Conservation (phyloP, 805 yeast genomes). For the Lachancea fermentati region DNA sequence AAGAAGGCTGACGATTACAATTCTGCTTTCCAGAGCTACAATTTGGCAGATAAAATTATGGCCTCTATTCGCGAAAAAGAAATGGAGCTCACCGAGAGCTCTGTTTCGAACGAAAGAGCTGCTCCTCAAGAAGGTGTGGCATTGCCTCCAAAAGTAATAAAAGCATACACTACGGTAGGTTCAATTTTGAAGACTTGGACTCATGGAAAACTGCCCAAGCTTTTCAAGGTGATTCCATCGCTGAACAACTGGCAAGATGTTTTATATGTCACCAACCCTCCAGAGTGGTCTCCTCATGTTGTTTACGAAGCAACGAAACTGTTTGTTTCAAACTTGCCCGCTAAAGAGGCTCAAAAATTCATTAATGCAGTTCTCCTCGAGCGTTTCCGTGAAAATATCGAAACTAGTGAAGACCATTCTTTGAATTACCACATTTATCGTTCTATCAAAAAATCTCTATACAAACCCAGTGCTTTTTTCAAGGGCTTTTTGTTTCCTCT, state of each 20-base stretch:
- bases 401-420: conserved; percentile 66
- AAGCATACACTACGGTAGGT: conserved; percentile 90
- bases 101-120: conserved; percentile 16
- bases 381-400: conserved; percentile 65
- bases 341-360: conserved; percentile 84
- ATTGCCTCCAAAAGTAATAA: conserved; percentile 93
- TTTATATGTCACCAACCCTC: conserved; percentile 87
- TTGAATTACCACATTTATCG: conserved; percentile 91
- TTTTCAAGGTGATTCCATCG: conserved; percentile 91
- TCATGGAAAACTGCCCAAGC: conserved; percentile 94
- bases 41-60: conserved; percentile 89
- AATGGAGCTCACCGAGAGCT: conserved; percentile 20
- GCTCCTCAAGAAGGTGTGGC: conserved; percentile 60
- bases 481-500: conserved; percentile 92
- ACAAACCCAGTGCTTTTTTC: conserved; percentile 96
- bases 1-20: conserved; percentile 37
- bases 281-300: conserved; percentile 91
- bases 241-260: conserved; percentile 95
- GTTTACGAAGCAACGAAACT: conserved; percentile 91
- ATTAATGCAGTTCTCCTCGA: conserved; percentile 63
- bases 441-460: conserved; percentile 84
- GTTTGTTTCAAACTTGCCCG: conserved; percentile 83
- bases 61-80: conserved; percentile 81
- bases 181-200: conserved; percentile 80
- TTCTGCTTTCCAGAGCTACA: conserved; percentile 43